phyloP scores from a whole-genome alignment of 139 green algal species.

The Chara braunii region DNA sequence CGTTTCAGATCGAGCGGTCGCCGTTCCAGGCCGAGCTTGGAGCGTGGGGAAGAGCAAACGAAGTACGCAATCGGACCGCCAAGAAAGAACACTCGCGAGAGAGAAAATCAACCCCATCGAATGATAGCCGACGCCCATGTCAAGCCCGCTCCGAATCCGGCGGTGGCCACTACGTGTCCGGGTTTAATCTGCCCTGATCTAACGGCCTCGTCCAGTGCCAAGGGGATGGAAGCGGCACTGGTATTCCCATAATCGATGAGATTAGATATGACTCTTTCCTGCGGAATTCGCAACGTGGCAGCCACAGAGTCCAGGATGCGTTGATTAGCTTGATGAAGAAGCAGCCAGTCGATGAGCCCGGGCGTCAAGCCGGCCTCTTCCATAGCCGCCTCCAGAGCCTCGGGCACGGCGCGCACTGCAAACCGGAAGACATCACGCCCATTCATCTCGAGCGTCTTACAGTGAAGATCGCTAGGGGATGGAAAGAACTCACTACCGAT shows the following conservation, averaged over 20 bases:
- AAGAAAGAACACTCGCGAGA: too few species aligned
- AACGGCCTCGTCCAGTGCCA: conserved; percentile 91
- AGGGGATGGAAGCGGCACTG: conserved; percentile 83
- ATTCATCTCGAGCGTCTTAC: too few species aligned
- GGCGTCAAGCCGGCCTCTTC: conserved; percentile 57
- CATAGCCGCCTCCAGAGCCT: conserved; percentile 68
- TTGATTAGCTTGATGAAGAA: conserved; percentile 95
- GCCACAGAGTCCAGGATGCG: conserved; percentile 87
- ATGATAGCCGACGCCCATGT: conserved; percentile 87
- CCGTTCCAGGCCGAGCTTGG: too few species aligned
- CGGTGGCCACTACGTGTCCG: conserved; percentile 69
- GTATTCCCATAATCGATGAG: conserved; percentile 94
- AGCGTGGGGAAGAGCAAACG: too few species aligned
- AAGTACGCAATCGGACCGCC: too few species aligned
- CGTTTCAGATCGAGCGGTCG: too few species aligned
- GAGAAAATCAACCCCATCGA: conserved; percentile 78
- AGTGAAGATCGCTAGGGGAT: too few species aligned
- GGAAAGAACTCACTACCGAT: too few species aligned
- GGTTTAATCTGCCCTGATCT: conserved; percentile 59
- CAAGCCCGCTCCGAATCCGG: conserved; percentile 91
- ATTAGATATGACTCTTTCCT: conserved; percentile 69
- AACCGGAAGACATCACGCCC: conserved; percentile 98
- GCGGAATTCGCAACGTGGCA: conserved; percentile 62
- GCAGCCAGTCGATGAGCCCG: conserved; percentile 77
- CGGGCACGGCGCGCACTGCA: conserved; percentile 82